phyloP scores from a whole-genome alignment of 1,139 yeast species.

The Spathaspora sp. region DNA sequence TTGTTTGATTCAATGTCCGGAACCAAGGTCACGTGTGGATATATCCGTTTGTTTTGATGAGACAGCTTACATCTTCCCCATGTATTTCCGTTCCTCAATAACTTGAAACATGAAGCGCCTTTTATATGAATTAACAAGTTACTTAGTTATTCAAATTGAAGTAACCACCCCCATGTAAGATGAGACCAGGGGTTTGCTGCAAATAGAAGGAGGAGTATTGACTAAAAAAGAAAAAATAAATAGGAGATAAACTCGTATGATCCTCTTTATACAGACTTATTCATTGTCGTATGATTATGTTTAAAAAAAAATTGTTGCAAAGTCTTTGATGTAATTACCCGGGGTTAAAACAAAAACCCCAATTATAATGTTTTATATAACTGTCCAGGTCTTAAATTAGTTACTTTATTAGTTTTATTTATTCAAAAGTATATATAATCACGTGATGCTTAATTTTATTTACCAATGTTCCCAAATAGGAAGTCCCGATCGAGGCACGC shows the following conservation, averaged over 20 bases:
- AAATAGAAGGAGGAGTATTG: not conserved
- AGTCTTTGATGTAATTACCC: not conserved
- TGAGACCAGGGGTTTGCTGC: not conserved
- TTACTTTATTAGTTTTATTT: too few relatives aligned
- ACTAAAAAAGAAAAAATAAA: not conserved
- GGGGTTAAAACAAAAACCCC: not conserved
- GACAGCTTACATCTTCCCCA: not conserved
- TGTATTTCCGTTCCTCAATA: not conserved
- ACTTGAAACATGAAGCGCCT: not conserved
- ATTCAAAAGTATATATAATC: not conserved
- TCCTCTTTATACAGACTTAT: not conserved
- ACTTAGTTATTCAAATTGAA: too few relatives aligned
- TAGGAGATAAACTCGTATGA: not conserved
- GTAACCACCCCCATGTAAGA: too few relatives aligned
- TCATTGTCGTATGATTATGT: not conserved
- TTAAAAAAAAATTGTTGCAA: not conserved
- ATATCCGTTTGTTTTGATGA: not conserved
- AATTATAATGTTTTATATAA: not conserved
- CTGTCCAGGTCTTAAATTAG: too few relatives aligned
- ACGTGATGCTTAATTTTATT: not conserved
- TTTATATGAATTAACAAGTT: too few relatives aligned
- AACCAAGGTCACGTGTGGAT: not conserved
- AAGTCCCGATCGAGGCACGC: not conserved
- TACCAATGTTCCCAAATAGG: constrained; percentile 4
- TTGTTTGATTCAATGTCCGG: not conserved